phyloP scores from a whole-genome alignment of 73 alveolate genomes.

The Paramecium primaurelia region DNA sequence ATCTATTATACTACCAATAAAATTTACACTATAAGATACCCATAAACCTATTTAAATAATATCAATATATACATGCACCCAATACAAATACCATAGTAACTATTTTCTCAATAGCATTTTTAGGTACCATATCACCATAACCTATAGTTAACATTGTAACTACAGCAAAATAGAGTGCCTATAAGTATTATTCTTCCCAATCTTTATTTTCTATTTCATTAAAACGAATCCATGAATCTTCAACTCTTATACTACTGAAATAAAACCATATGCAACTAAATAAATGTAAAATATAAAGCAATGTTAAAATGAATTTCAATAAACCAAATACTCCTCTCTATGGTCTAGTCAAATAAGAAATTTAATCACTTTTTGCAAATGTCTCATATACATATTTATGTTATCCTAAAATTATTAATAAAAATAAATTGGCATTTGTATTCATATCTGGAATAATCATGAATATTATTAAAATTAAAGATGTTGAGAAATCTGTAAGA shows the following conservation, averaged over 20 bases:
- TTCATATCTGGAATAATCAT: not conserved
- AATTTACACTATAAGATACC: constrained; percentile 9
- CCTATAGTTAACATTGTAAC: constrained; percentile 38
- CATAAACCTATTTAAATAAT: not conserved
- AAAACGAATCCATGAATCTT: not conserved
- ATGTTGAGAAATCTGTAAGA: not conserved
- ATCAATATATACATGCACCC: not conserved
- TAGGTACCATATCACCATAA: constrained; percentile 47
- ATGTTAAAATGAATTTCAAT: not conserved
- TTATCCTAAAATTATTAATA: not conserved
- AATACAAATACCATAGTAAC: not conserved
- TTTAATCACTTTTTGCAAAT: not conserved
- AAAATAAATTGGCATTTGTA: not conserved
- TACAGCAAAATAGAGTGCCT: constrained; percentile 24
- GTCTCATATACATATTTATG: constrained; percentile 15
- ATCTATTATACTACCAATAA: constrained; percentile 7
- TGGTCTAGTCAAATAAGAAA: not conserved
- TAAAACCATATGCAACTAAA: constrained; percentile 37
- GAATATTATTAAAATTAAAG: not conserved
- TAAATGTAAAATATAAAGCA: not conserved
- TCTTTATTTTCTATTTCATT: not conserved
- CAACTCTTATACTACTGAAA: not conserved
- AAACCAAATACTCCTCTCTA: not conserved
- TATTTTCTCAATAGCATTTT: not conserved
- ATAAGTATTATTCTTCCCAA: constrained; percentile 17